phyloP scores from a whole-genome alignment of 495 filamentous ascomycete species.

The Aspergillus affinis region DNA sequence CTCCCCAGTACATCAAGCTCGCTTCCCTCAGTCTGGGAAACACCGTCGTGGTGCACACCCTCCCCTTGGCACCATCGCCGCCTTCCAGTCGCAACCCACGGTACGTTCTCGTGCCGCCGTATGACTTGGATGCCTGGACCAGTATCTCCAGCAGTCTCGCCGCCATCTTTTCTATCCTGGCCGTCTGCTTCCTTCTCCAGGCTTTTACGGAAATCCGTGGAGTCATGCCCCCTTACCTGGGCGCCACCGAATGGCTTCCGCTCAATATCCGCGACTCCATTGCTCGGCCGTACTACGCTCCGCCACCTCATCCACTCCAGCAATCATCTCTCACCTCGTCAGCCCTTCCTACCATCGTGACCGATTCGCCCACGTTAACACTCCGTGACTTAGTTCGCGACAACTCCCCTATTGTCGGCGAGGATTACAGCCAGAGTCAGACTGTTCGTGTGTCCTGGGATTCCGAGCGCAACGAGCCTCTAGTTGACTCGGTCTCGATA shows the following conservation, averaged over 20 bases:
- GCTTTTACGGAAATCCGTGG: slow-evolving; percentile 66
- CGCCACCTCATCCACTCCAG: background rate
- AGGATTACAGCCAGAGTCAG: background rate
- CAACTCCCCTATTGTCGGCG: background rate
- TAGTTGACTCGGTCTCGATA: background rate
- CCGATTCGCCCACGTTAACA: background rate
- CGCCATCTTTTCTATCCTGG: slow-evolving; percentile 50
- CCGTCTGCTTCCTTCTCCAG: slow-evolving; percentile 64
- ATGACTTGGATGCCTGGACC: slow-evolving; percentile 47
- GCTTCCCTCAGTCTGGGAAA: slow-evolving; percentile 84
- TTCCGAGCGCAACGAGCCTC: background rate
- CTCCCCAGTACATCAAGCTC: slow-evolving; percentile 68
- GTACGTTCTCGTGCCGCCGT: slow-evolving; percentile 66
- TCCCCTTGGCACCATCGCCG: slow-evolving; percentile 65
- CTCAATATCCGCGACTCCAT: slow-evolving; percentile 29
- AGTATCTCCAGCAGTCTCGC: slow-evolving; percentile 47
- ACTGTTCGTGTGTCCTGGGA: background rate
- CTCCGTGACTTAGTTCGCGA: background rate
- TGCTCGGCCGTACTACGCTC: slow-evolving; percentile 17
- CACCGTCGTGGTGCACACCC: slow-evolving; percentile 79
- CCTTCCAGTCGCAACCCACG: slow-evolving; percentile 52
- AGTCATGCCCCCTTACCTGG: slow-evolving; percentile 55
- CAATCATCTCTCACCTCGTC: background rate
- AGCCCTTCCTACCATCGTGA: background rate
- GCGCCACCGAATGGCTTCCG: slow-evolving; percentile 48